These are phyloP conservation scores for Coemansia sp. DNA, from an alignment of 192 early-diverging fungal genomes.

Conservation along the genomic window DNA sequence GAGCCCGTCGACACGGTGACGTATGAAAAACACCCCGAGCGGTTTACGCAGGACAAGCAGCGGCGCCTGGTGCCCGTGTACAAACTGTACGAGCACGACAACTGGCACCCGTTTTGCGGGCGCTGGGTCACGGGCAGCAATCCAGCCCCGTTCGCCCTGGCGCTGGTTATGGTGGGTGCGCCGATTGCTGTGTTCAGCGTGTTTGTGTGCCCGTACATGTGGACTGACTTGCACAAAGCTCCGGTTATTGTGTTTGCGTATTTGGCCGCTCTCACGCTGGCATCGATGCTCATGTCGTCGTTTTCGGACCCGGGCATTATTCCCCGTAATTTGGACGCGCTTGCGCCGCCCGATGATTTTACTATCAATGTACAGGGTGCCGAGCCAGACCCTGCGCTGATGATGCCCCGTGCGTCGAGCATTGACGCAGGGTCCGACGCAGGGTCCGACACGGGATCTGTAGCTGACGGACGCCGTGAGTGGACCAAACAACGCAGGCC, in stretches of 20 bases:
- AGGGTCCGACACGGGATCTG: not conserved
- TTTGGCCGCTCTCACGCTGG: conserved; percentile 57
- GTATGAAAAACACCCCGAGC: conserved; percentile 24
- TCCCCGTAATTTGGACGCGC: conserved; percentile 67
- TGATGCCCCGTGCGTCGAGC: not conserved
- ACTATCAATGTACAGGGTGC: conserved; percentile 17
- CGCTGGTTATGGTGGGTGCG: conserved; percentile 55
- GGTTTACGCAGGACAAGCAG: conserved; percentile 38
- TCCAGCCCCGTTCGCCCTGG: conserved; percentile 61
- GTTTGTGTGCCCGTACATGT: conserved; percentile 67
- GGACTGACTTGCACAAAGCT: conserved; percentile 58
- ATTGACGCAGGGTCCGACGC: not conserved
- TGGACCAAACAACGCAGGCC: conserved; percentile 5
- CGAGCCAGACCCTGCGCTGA: not conserved
- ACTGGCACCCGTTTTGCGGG: conserved; percentile 62
- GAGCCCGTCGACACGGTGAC: conserved; percentile 34
- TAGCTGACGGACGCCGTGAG: not conserved
- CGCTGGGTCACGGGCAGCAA: conserved; percentile 64
- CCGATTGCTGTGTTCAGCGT: conserved; percentile 62
- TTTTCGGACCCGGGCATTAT: conserved; percentile 77
- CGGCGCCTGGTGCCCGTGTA: conserved; percentile 47
- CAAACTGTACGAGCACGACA: conserved; percentile 50
- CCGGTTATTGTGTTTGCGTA: conserved; percentile 68
- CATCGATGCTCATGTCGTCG: conserved; percentile 72
- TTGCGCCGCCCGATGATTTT: conserved; percentile 40